Evolutionary conservation across 495 filamentous ascomycete genomes (phyloP).

Genomic region (Cercophora scortea): DNA sequence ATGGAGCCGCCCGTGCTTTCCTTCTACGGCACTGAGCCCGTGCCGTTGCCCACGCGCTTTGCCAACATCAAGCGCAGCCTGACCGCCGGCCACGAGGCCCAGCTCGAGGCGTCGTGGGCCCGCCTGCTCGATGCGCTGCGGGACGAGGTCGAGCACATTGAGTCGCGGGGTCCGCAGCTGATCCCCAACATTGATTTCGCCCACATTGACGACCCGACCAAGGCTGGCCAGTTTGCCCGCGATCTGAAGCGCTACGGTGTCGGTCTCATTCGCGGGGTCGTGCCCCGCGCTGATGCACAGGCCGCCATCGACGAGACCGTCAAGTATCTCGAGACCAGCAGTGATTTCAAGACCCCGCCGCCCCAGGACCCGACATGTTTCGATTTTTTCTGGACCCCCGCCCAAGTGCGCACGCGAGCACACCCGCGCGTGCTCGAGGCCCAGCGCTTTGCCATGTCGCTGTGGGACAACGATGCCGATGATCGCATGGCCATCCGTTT

Average conservation of each 20-base stretch:
- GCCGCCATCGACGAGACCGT: constrained; percentile 49
- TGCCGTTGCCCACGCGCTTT: constrained; percentile 74
- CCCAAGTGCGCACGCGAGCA: constrained; percentile 69
- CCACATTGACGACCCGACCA: constrained; percentile 44
- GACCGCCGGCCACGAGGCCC: constrained; percentile 57
- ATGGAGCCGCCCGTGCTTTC: constrained; percentile 71
- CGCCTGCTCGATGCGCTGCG: constrained; percentile 55
- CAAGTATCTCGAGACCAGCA: constrained; percentile 55
- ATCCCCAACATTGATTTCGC: constrained; percentile 60
- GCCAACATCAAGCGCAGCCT: constrained; percentile 62
- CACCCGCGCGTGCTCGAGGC: constrained; percentile 67
- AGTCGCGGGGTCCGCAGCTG: constrained; percentile 33
- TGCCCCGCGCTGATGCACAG: constrained; percentile 50
- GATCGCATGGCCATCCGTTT: constrained; percentile 48
- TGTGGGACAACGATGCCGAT: constrained; percentile 72
- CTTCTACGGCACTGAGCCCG: constrained; percentile 63
- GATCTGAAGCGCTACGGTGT: constrained; percentile 59
- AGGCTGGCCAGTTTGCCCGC: constrained; percentile 38
- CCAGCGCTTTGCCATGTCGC: constrained; percentile 70
- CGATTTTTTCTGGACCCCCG: constrained; percentile 87
- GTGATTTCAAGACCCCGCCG: constrained; percentile 43
- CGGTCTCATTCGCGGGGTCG: constrained; percentile 58
- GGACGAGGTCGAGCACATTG: constrained; percentile 50
- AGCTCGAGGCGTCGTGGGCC: constrained; percentile 62
- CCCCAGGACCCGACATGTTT: constrained; percentile 67